Percentiles rank a stretch among this genome's conserved stretches.
phyloP scores from a whole-genome alignment of 768 basidiomycete genomes.

The Agaricus blazei region DNA sequence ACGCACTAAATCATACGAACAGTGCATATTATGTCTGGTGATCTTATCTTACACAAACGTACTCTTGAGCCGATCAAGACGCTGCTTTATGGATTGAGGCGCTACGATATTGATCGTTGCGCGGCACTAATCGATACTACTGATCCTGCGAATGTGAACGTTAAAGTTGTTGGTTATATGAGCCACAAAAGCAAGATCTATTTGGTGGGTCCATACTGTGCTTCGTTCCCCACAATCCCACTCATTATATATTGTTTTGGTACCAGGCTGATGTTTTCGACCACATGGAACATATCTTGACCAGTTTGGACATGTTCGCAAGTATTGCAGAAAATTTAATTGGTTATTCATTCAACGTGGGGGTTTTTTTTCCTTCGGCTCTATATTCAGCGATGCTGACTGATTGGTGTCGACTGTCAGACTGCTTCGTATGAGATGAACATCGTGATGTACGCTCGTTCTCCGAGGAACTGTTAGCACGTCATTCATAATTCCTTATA shows the following conservation, averaged over 20 bases:
- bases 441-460: slow-evolving; percentile 51
- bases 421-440: slow-evolving; percentile 75
- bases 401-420: slow-evolving; percentile 26
- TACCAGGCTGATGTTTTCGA: slow-evolving; percentile 66
- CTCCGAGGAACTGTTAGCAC: neutral
- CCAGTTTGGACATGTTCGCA: slow-evolving; percentile 69
- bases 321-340: slow-evolving; percentile 69
- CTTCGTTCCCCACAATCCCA: neutral
- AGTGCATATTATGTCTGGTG: slow-evolving; percentile 77
- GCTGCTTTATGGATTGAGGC: slow-evolving; percentile 60
- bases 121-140: slow-evolving; percentile 49
- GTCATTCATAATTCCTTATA: slow-evolving; percentile 16
- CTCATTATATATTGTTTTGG: neutral
- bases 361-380: slow-evolving; percentile 18
- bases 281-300: slow-evolving; percentile 69
- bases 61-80: slow-evolving; percentile 70
- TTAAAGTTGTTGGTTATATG: slow-evolving; percentile 55
- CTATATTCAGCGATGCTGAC: neutral
- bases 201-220: slow-evolving; percentile 33
- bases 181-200: slow-evolving; percentile 68
- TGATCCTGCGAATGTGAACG: slow-evolving; percentile 27
- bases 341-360: slow-evolving; percentile 68
- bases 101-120: slow-evolving; percentile 66
- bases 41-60: slow-evolving; percentile 68
- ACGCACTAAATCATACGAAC: neutral